phyloP scores from a whole-genome alignment of 1,284 basidiomycete genomes.

The Microbotryum violaceum region DNA sequence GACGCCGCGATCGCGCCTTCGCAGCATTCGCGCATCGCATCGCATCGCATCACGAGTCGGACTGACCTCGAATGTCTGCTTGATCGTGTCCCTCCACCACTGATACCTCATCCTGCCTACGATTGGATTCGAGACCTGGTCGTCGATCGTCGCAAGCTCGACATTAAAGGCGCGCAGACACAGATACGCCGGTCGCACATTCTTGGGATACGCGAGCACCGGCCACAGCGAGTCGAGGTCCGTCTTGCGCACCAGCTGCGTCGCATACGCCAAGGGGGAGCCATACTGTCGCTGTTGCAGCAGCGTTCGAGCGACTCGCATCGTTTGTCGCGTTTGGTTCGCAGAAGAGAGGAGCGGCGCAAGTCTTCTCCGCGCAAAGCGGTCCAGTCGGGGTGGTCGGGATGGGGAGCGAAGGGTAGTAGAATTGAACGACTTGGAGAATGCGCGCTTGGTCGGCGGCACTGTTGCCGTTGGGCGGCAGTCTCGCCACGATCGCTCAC shows the following conservation, averaged over 20 bases:
- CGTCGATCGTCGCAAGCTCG: constrained; percentile 73
- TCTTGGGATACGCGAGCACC: constrained; percentile 65
- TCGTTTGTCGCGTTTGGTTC: too few species aligned
- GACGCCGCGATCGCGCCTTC: too few species aligned
- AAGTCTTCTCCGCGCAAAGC: too few species aligned
- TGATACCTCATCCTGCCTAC: constrained; percentile 84
- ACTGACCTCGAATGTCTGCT: constrained; percentile 60
- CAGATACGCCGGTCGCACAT: constrained; percentile 61
- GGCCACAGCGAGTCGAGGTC: constrained; percentile 62
- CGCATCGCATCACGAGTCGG: too few species aligned
- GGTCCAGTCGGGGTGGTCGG: too few species aligned
- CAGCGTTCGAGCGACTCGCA: too few species aligned
- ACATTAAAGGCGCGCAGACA: constrained; percentile 83
- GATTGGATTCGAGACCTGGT: constrained; percentile 65
- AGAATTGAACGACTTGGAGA: constrained; percentile 6
- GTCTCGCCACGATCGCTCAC: too few species aligned
- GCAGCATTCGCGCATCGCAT: too few species aligned
- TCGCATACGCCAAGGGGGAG: constrained; percentile 38
- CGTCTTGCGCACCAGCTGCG: constrained; percentile 39
- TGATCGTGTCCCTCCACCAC: constrained; percentile 84
- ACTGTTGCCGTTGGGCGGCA: constrained; percentile 20
- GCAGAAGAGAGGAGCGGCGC: too few species aligned
- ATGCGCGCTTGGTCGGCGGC: constrained; percentile 10
- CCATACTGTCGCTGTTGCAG: too few species aligned
- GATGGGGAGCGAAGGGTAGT: background rate